Conservation (phyloP, 1,284 basidiomycete genomes). For the Cystobasidium pallidum region DNA sequence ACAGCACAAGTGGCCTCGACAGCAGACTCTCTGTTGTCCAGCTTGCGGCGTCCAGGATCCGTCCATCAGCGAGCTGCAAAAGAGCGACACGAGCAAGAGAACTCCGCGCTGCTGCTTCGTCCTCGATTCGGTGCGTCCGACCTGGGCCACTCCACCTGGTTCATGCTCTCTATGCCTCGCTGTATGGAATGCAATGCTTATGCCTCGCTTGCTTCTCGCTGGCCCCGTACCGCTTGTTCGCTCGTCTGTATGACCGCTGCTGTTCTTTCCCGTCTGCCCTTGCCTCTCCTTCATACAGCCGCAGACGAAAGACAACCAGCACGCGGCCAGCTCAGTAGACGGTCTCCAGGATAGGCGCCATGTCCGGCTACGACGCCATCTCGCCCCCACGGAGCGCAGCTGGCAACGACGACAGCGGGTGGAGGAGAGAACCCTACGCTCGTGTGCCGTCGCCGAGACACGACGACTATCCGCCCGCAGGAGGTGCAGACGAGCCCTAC, state of each 20-base stretch:
- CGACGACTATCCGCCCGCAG: constrained; percentile 6
- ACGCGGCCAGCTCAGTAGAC: no score
- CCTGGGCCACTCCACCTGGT: neutral
- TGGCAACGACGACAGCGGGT: constrained; percentile 9
- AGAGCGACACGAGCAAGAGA: neutral
- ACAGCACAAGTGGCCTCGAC: neutral
- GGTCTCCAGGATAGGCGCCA: neutral
- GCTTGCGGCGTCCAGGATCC: neutral
- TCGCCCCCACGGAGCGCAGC: constrained; percentile 19
- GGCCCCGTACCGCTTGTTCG: neutral
- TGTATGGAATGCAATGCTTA: neutral
- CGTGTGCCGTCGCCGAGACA: constrained; percentile 20
- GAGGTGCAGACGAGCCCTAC: constrained; percentile 25
- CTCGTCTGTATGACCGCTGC: constrained; percentile 4
- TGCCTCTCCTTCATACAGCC: neutral
- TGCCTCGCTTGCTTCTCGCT: neutral
- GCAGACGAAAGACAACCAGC: no score
- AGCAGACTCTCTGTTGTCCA: constrained; percentile 3
- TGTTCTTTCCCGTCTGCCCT: neutral
- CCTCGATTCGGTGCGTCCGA: constrained; percentile 19
- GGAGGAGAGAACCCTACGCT: constrained; percentile 28
- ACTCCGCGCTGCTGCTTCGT: constrained; percentile 15
- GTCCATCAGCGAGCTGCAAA: neutral
- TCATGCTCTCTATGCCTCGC: neutral
- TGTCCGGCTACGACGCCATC: constrained; percentile 19